Conservation (phyloP, 257 asterid genomes). For the Nicotiana tomentosiformis region DNA sequence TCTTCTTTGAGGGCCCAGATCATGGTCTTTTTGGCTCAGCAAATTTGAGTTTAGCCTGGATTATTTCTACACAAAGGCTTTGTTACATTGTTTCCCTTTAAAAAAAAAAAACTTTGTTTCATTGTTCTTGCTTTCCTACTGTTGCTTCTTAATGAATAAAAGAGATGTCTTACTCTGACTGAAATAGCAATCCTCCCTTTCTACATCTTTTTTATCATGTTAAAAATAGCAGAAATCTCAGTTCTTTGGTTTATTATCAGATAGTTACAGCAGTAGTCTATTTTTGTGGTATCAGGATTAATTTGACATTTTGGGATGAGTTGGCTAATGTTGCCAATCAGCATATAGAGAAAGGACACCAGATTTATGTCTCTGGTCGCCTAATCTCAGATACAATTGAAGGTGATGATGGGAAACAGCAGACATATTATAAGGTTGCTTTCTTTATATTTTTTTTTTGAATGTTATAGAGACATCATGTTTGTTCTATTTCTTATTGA, state of each 20-base stretch:
- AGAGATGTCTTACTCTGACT: not conserved
- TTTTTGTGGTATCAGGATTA: slow-evolving; percentile 7
- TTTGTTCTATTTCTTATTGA: not conserved
- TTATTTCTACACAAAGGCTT: not conserved
- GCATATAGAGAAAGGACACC: slow-evolving; percentile 86
- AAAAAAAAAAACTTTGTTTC: not conserved
- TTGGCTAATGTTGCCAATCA: slow-evolving; percentile 14
- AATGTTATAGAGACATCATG: not conserved
- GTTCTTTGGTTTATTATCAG: not conserved
- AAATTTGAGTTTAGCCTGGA: not conserved
- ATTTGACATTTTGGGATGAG: slow-evolving; percentile 21
- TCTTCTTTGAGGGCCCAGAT: not conserved
- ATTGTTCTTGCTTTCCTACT: not conserved
- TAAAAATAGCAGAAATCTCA: not conserved
- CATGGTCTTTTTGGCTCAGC: not conserved
- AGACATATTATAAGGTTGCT: slow-evolving; percentile 78
- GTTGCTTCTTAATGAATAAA: not conserved
- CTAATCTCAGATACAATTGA: slow-evolving; percentile 75
- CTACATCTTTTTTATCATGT: not conserved
- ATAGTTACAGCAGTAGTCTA: not conserved
- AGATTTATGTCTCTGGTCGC: slow-evolving; percentile 77
- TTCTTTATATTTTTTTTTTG: not conserved
- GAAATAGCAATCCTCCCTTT: not conserved
- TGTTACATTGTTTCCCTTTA: not conserved
- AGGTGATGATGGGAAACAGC: slow-evolving; percentile 80